Base-by-base conservation (phyloP, 129 eudicot species). In the Apium graveolens region DNA sequence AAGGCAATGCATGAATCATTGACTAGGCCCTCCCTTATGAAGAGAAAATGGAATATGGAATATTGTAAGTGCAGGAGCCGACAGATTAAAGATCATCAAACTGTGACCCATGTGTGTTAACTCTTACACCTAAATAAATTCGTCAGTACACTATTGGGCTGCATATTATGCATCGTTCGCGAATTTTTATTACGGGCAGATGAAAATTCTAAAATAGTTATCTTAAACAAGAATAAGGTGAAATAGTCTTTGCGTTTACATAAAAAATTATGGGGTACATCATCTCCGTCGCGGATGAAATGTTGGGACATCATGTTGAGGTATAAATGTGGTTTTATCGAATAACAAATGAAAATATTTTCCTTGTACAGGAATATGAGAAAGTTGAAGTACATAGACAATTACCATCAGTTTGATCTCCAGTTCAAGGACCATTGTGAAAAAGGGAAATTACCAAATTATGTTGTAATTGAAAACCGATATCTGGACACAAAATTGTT, bases 381-480 rank as follows among this genome's bases (percentile, higher is more conserved):
- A 66, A 66, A 66, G 72, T 27, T 66, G 21, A 66, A 66, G 41
- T 66, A 66, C 72, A 14, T 66, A 66, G 72, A 66, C 24, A 66
- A 66, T 4, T 66, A 27, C 41, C 72, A 66, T 5, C 72, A 66
- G 39, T 31, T 66, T 66, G 72, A 66, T 66, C 39, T 66, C 3
- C 41, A 31, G 21, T 18, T 78, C 86, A 94, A 97, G 81, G 79
- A 78, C 11, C 93, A 94, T 53, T 94, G 98, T 82, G 78, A 90
- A 77, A 85, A 89, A 66, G 98, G 98, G 11, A 91, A 88, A 69
- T 85, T 94, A 39, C 97, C 98, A 70, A 94, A 91, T 79, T 94
- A 94, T 38, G 92, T 87, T 1, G 98, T 91, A 11, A 77, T 91
- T 11, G 97, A 94, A 76, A 97, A 90, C 79, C 78, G 92, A 72